phyloP scores from a whole-genome alignment of 2,329 filamentous ascomycete genomes.

The Chrysosporium keratinophilum region DNA sequence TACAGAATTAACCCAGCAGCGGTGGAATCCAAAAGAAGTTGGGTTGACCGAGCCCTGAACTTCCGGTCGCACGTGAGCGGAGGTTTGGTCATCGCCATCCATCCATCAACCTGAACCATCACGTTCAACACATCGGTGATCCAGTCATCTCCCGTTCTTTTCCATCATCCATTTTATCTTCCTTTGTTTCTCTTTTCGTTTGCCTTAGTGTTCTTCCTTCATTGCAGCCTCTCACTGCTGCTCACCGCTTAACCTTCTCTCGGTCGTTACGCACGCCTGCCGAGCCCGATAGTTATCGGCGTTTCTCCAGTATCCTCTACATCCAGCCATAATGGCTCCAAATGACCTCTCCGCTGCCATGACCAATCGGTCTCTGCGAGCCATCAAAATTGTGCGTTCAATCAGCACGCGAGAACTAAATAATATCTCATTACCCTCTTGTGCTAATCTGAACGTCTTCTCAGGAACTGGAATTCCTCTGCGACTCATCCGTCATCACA shows the following conservation, averaged over 20 bases:
- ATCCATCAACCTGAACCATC: not conserved
- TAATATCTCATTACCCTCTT: not conserved
- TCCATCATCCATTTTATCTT: slow-evolving; percentile 4
- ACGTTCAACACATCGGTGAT: not conserved
- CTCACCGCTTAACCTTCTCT: not conserved
- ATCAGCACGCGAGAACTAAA: slow-evolving; percentile 12
- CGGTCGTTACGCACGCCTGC: not conserved
- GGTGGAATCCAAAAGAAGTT: not conserved
- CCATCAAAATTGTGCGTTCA: slow-evolving; percentile 66
- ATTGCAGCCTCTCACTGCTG: not conserved
- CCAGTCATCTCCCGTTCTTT: not conserved
- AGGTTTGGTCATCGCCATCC: not conserved
- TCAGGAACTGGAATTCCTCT: slow-evolving; percentile 82
- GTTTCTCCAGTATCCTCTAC: not conserved
- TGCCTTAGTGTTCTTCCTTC: not conserved
- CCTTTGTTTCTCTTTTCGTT: not conserved
- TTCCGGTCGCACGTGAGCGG: slow-evolving; percentile 4
- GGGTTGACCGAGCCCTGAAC: not conserved
- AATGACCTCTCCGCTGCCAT: slow-evolving; percentile 41
- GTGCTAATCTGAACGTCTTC: not conserved
- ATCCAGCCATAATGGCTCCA: slow-evolving; percentile 5
- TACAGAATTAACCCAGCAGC: not conserved
- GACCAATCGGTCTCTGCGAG: slow-evolving; percentile 75
- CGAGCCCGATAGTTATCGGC: not conserved
- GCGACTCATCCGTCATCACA: slow-evolving; percentile 69